Percentiles rank a stretch among this genome's conserved stretches.
Evolutionary conservation across 305 asterid species (phyloP).

Genomic region (Solanum hybrid): DNA sequence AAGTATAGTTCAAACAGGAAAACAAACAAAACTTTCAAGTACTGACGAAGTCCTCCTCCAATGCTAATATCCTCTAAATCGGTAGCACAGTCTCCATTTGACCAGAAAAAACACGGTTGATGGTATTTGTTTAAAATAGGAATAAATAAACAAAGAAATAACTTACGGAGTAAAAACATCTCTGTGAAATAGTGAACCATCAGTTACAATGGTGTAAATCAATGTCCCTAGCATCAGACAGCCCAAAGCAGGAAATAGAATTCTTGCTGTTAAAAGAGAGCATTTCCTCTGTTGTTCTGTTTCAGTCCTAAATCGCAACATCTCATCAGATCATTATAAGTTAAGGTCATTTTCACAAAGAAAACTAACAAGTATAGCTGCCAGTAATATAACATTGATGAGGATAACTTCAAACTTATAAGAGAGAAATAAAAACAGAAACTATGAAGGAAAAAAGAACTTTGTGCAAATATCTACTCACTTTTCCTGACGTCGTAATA

Average conservation of each 20-base stretch:
- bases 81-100: neutral
- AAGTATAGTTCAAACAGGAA: neutral
- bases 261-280: constrained; percentile 41
- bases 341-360: neutral
- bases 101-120: neutral
- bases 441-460: neutral
- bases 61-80: neutral
- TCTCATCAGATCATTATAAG: neutral
- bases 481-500: constrained; percentile 43
- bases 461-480: constrained; percentile 18
- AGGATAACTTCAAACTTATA: neutral
- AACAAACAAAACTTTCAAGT: neutral
- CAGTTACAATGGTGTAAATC: constrained; percentile 45
- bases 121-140: neutral
- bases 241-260: constrained; percentile 53
- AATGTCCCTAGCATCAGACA: constrained; percentile 66
- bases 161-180: constrained; percentile 66
- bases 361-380: neutral
- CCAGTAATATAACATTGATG: neutral
- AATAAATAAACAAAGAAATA: neutral
- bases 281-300: constrained; percentile 31
- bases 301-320: constrained; percentile 30
- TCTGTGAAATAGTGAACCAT: constrained; percentile 70
- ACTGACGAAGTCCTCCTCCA: neutral
- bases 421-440: neutral